A percentile compares a stretch with the other conserved stretches of the same genome.
These are phyloP conservation scores for Pseudocercospora fuligena DNA, from an alignment of 2,329 filamentous ascomycete species.

Conservation along the genomic window DNA sequence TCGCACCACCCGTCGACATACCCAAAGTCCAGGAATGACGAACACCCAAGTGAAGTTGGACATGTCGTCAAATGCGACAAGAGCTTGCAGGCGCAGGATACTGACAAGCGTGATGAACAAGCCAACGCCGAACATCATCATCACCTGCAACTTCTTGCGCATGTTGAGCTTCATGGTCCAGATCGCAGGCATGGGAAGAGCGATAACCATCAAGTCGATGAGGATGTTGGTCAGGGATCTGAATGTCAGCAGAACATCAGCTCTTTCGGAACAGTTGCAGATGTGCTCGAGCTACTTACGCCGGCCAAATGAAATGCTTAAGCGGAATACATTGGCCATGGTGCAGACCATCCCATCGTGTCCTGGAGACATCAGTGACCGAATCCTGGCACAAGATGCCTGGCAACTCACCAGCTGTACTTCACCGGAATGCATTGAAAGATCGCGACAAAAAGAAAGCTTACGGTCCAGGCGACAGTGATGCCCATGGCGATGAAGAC, in stretches of 20 bases:
- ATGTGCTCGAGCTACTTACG: constrained; percentile 8
- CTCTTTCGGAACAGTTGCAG: too few relatives aligned
- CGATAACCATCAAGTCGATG: constrained; percentile 12
- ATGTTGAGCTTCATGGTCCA: constrained; percentile 17
- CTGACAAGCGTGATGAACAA: constrained; percentile 17
- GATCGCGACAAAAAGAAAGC: constrained; percentile 9
- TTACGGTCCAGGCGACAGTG: constrained; percentile 11
- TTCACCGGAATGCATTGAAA: constrained; percentile 12
- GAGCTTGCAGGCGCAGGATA: constrained; percentile 13
- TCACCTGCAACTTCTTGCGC: constrained; percentile 14
- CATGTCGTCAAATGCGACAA: constrained; percentile 12
- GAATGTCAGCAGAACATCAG: too few relatives aligned
- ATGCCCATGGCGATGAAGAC: constrained; percentile 14
- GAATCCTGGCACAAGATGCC: background rate
- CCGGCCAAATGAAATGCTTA: constrained; percentile 9
- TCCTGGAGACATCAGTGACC: constrained; percentile 11
- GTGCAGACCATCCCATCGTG: constrained; percentile 4
- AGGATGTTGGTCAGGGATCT: constrained; percentile 12
- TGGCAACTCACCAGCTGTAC: constrained; percentile 6
- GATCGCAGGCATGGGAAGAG: constrained; percentile 14
- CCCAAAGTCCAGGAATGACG: constrained; percentile 11
- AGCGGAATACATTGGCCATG: background rate
- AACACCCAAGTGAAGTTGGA: constrained; percentile 8
- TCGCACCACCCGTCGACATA: background rate
- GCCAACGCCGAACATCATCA: constrained; percentile 13